These are phyloP conservation scores for Aspergillus thermomutatus DNA, from an alignment of 2,329 filamentous ascomycete species.

Conservation along the genomic window DNA sequence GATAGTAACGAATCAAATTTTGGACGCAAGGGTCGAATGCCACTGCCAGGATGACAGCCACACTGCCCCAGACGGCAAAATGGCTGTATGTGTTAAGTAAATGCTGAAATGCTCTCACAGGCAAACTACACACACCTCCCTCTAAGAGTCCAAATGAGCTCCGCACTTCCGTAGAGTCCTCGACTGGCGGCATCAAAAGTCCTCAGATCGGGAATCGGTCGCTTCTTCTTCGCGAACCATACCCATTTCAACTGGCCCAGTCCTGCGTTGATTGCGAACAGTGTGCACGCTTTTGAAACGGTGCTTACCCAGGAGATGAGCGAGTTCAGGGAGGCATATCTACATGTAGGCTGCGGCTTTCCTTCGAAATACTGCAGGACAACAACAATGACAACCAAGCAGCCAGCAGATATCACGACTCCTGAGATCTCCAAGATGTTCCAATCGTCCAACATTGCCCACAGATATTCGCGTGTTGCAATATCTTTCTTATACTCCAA, in stretches of 20 bases:
- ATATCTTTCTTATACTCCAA: too few relatives aligned
- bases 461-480: too few relatives aligned
- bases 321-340: slow-evolving; percentile 12
- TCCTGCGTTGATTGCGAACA: slow-evolving; percentile 9
- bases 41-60: slow-evolving; percentile 9
- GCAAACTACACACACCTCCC: slow-evolving; percentile 3
- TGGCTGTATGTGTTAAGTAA: slow-evolving; percentile 4
- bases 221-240: slow-evolving; percentile 10
- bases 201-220: slow-evolving; percentile 5
- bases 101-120: too few relatives aligned
- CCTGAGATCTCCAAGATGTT: too few relatives aligned
- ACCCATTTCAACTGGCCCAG: slow-evolving; percentile 17
- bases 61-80: slow-evolving; percentile 9
- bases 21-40: slow-evolving; percentile 16
- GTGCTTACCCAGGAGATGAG: slow-evolving; percentile 16
- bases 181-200: slow-evolving; percentile 14
- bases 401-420: background rate
- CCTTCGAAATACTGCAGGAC: slow-evolving; percentile 7
- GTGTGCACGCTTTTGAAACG: slow-evolving; percentile 9
- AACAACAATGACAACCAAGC: slow-evolving; percentile 6
- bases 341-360: slow-evolving; percentile 11
- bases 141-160: slow-evolving; percentile 9
- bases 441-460: too few relatives aligned
- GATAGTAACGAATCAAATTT: slow-evolving; percentile 13
- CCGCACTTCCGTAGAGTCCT: slow-evolving; percentile 6